phyloP scores from a whole-genome alignment of 2,329 filamentous ascomycete species.

The Sporothrix euskadiensis region DNA sequence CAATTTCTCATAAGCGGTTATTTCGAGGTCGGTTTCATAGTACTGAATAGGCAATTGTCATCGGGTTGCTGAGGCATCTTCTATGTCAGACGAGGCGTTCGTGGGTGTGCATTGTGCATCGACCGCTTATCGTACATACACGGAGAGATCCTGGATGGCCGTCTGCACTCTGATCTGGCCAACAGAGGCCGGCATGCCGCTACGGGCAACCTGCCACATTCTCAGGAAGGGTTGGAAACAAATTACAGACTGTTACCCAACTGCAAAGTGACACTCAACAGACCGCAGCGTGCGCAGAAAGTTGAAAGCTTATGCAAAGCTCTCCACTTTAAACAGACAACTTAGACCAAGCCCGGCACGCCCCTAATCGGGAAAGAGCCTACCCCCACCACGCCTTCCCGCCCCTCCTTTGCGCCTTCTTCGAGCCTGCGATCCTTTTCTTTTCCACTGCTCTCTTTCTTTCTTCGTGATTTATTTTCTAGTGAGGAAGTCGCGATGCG shows the following conservation, averaged over 20 bases:
- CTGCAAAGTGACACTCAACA: neutral
- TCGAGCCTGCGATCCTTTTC: neutral
- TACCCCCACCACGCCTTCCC: neutral
- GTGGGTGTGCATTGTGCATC: neutral
- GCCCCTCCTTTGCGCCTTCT: neutral
- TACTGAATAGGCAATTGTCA: neutral
- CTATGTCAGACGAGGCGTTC: neutral
- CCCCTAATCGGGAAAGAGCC: conserved; percentile 11
- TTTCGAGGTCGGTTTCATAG: neutral
- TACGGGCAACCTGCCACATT: neutral
- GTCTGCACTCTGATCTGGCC: conserved; percentile 1
- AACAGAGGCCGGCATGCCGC: neutral
- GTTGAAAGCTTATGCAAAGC: neutral
- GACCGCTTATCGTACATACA: neutral
- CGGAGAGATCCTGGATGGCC: neutral
- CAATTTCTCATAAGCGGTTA: neutral
- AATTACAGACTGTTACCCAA: neutral
- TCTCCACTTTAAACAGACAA: neutral
- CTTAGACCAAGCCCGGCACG: neutral
- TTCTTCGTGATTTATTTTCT: neutral
- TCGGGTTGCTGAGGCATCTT: neutral
- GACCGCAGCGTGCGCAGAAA: neutral
- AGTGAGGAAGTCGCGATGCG: neutral
- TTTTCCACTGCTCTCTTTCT: neutral
- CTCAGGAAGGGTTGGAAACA: neutral